Evolutionary conservation across 2,329 filamentous ascomycete genomes (phyloP).

Genomic region (Ceratocystis harringtonii): DNA sequence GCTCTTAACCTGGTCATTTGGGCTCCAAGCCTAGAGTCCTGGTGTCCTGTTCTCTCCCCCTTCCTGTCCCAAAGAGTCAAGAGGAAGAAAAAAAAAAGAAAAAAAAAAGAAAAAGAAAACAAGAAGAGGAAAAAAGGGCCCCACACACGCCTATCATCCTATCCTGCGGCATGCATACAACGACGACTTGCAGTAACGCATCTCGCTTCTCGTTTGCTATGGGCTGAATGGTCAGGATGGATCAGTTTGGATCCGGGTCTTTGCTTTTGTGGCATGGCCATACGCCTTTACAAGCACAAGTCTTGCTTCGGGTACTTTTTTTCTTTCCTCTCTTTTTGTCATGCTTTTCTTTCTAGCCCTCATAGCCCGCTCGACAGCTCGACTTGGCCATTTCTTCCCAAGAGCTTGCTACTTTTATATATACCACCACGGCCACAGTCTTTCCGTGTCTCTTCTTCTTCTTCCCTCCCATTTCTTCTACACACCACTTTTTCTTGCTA

Average conservation of each 20-base stretch:
- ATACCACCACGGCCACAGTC: background rate
- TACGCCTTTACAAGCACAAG: conserved; percentile 1
- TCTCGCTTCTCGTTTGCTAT: background rate
- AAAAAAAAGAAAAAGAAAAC: background rate
- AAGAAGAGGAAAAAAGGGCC: background rate
- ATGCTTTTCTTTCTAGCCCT: background rate
- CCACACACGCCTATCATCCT: background rate
- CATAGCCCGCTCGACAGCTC: background rate
- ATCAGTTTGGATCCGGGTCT: background rate
- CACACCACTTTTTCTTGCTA: background rate
- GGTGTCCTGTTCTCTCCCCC: background rate
- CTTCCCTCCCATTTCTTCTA: background rate
- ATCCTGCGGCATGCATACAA: background rate
- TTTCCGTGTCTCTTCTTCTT: background rate
- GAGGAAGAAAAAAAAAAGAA: background rate
- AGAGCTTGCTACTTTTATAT: background rate
- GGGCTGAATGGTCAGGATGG: conserved; percentile 5
- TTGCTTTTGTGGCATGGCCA: background rate
- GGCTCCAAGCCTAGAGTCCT: background rate
- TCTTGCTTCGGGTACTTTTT: conserved; percentile 1
- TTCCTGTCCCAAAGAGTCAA: background rate
- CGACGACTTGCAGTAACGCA: background rate
- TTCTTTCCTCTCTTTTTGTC: background rate
- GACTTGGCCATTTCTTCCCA: background rate
- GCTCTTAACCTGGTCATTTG: background rate